Conservation (phyloP, 768 basidiomycete genomes). For the Pleurotus platypus region DNA sequence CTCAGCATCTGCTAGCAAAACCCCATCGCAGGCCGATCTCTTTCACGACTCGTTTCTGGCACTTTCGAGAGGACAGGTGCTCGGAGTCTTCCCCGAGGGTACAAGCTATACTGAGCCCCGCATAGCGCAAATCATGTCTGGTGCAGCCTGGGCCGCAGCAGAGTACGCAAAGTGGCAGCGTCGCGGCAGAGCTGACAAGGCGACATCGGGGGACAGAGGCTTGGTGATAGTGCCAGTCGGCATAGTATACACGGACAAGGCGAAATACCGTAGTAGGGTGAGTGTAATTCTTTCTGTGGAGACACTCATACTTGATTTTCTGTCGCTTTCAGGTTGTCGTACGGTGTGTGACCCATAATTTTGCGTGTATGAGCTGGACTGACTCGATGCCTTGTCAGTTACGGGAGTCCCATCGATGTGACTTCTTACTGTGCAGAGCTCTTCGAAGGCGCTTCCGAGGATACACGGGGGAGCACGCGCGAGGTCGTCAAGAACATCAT, state of each 20-base stretch:
- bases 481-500: conserved; percentile 57
- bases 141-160: conserved; percentile 68
- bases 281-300: conserved; percentile 16
- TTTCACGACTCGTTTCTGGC: conserved; percentile 56
- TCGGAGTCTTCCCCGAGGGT: conserved; percentile 71
- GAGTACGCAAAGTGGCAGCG: conserved; percentile 51
- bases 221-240: conserved; percentile 59
- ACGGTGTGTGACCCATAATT: background rate
- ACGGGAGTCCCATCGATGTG: conserved; percentile 48
- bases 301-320: background rate
- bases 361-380: background rate
- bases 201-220: conserved; percentile 14
- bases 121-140: conserved; percentile 52
- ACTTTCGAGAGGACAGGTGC: conserved; percentile 47
- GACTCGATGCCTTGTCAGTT: conserved; percentile 29
- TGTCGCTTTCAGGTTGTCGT: conserved; percentile 20
- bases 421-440: conserved; percentile 47
- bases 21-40: conserved; percentile 33
- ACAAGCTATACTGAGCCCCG: conserved; percentile 46
- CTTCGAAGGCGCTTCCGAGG: conserved; percentile 28
- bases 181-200: conserved; percentile 9
- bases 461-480: conserved; percentile 33
- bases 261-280: conserved; percentile 56
- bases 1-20: background rate
- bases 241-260: conserved; percentile 70